Conservation (phyloP, 2,329 filamentous ascomycete genomes). For the Boeremia exigua region DNA sequence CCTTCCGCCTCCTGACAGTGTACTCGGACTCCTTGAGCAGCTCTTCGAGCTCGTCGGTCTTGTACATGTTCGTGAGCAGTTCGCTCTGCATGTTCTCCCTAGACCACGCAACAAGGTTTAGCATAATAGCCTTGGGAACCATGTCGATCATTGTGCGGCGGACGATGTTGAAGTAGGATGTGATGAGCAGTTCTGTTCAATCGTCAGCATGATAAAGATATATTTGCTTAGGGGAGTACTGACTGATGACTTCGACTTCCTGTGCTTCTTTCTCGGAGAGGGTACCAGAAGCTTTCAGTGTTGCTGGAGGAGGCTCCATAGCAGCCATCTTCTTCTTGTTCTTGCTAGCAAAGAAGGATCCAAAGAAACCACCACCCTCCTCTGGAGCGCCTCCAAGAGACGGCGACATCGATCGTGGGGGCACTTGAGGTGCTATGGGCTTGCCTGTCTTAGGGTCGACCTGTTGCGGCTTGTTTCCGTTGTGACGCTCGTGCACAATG, state of each 20-base stretch:
- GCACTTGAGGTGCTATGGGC: slow-evolving; percentile 73
- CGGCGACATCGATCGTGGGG: slow-evolving; percentile 77
- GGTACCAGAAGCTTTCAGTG: slow-evolving; percentile 90
- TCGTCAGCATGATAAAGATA: slow-evolving; percentile 23
- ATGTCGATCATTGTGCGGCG: slow-evolving; percentile 99
- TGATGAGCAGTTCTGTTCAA: slow-evolving; percentile 82
- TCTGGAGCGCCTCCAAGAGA: slow-evolving; percentile 62
- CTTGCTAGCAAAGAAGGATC: slow-evolving; percentile 97
- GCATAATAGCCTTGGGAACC: slow-evolving; percentile 99
- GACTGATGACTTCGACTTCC: slow-evolving; percentile 98
- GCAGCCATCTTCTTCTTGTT: slow-evolving; percentile 99
- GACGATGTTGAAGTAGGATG: slow-evolving; percentile 97
- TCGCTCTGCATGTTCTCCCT: slow-evolving; percentile 99
- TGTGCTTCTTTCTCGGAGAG: slow-evolving; percentile 92
- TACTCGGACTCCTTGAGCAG: slow-evolving; percentile 98
- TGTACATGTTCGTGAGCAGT: slow-evolving; percentile 96
- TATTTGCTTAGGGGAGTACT: slow-evolving; percentile 47
- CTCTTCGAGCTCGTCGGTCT: slow-evolving; percentile 86
- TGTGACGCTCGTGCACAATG: slow-evolving; percentile 93
- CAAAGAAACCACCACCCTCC: slow-evolving; percentile 79
- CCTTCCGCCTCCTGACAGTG: slow-evolving; percentile 91
- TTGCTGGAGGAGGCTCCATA: slow-evolving; percentile 94
- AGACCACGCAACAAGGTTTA: slow-evolving; percentile 92
- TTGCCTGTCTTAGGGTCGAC: slow-evolving; percentile 99
- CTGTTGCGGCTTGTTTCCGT: slow-evolving; percentile 81